These are phyloP conservation scores for Lactifluus piperatus DNA, from an alignment of 768 basidiomycete genomes.

Conservation along the genomic window DNA sequence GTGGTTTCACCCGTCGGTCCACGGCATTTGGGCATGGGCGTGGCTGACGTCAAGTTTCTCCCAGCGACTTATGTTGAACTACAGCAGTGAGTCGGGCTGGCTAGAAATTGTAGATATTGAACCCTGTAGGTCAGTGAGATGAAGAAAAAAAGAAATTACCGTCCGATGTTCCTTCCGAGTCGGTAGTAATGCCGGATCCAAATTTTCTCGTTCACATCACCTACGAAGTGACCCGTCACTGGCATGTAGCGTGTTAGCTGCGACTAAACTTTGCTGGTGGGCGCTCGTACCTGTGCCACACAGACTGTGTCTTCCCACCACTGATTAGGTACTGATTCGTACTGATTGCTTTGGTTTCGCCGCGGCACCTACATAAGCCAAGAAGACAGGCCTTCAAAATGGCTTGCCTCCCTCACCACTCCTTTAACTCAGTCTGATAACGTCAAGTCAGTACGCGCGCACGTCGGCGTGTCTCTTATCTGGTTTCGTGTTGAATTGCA, in stretches of 20 bases:
- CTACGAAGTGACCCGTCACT: too few species aligned
- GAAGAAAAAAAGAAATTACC: neutral
- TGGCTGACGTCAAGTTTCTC: neutral
- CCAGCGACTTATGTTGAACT: slow-evolving; percentile 12
- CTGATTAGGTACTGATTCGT: too few species aligned
- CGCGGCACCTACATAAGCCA: too few species aligned
- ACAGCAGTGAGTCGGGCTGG: slow-evolving; percentile 22
- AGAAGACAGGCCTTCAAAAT: too few species aligned
- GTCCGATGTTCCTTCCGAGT: neutral
- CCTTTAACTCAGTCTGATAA: neutral
- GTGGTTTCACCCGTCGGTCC: slow-evolving; percentile 20
- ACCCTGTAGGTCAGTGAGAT: neutral
- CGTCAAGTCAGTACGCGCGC: neutral
- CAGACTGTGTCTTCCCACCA: too few species aligned
- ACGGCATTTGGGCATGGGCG: neutral
- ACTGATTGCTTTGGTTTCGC: too few species aligned
- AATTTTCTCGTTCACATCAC: too few species aligned
- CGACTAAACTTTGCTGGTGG: neutral
- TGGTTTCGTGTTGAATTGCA: neutral
- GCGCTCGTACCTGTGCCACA: too few species aligned
- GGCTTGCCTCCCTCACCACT: too few species aligned
- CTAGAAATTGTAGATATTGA: neutral
- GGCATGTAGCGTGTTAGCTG: too few species aligned
- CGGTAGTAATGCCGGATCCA: neutral
- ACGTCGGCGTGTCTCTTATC: neutral